Conservation (phyloP, 306 rosid species). For the Medicago truncatula region DNA sequence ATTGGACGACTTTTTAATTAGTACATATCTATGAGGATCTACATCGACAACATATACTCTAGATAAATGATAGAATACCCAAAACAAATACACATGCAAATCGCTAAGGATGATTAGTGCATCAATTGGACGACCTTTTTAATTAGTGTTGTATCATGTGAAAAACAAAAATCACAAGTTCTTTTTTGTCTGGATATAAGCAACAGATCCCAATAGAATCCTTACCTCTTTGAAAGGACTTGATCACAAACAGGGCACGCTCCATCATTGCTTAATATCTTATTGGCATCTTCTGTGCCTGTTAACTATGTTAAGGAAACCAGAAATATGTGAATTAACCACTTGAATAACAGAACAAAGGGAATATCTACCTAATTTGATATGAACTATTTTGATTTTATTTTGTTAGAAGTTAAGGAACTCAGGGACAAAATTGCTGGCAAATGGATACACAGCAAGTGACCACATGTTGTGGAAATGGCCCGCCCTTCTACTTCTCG, state of each 20-base stretch:
- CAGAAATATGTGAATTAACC: constrained; percentile 20
- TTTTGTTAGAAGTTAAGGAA: neutral
- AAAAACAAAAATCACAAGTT: constrained; percentile 15
- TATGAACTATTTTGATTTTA: constrained; percentile 29
- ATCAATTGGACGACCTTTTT: constrained; percentile 10
- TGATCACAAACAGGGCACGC: constrained; percentile 96
- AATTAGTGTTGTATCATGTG: constrained; percentile 7
- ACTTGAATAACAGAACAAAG: constrained; percentile 32
- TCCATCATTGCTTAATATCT: constrained; percentile 89
- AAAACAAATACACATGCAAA: constrained; percentile 13
- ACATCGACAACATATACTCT: constrained; percentile 21
- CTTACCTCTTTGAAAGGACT: constrained; percentile 96
- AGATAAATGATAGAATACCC: constrained; percentile 30
- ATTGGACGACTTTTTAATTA: neutral
- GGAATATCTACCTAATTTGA: constrained; percentile 34
- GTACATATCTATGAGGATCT: constrained; percentile 8
- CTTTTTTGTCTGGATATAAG: constrained; percentile 27
- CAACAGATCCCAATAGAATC: constrained; percentile 35
- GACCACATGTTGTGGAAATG: constrained; percentile 91
- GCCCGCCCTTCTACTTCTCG: constrained; percentile 95
- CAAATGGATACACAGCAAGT: constrained; percentile 84
- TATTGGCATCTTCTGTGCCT: constrained; percentile 98
- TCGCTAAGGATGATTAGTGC: constrained; percentile 13
- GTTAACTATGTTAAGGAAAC: constrained; percentile 57
- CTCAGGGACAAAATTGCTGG: constrained; percentile 17